phyloP scores from a whole-genome alignment of 2,329 filamentous ascomycete species.

The Nigrospora osmanthi region DNA sequence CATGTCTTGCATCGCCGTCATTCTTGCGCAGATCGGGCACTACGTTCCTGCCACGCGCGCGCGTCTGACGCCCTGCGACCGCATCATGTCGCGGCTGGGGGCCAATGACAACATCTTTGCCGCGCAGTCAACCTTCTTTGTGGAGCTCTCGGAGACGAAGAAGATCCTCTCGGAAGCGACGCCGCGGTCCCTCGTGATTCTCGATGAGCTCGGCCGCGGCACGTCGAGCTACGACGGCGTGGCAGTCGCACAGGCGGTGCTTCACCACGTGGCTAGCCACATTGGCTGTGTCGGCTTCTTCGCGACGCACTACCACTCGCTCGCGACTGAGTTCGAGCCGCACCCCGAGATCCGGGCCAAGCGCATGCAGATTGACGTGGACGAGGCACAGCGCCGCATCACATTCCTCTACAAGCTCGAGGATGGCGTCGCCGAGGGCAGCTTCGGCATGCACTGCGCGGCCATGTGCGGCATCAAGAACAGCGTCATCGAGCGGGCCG shows the following conservation, averaged over 20 bases:
- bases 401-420: slow-evolving; percentile 95
- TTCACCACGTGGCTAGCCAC: slow-evolving; percentile 92
- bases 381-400: slow-evolving; percentile 75
- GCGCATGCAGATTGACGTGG: slow-evolving; percentile 92
- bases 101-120: slow-evolving; percentile 99
- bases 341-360: slow-evolving; percentile 83
- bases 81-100: slow-evolving; percentile 96
- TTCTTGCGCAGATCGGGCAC: slow-evolving; percentile 95
- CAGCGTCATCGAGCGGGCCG: slow-evolving; percentile 77
- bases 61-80: slow-evolving; percentile 80
- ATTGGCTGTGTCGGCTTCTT: slow-evolving; percentile 95
- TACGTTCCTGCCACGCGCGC: slow-evolving; percentile 80
- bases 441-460: slow-evolving; percentile 98
- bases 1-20: slow-evolving; percentile 95
- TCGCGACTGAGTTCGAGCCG: slow-evolving; percentile 81
- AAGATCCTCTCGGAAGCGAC: slow-evolving; percentile 95
- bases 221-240: slow-evolving; percentile 96
- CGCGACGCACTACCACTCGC: slow-evolving; percentile 92
- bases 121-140: slow-evolving; percentile 95
- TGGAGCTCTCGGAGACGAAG: slow-evolving; percentile 94
- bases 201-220: slow-evolving; percentile 91
- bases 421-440: slow-evolving; percentile 87
- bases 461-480: slow-evolving; percentile 92
- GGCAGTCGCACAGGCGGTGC: slow-evolving; percentile 88
- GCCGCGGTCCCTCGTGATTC: slow-evolving; percentile 86